phyloP scores from a whole-genome alignment of 2,329 filamentous ascomycete genomes.

The Stemphylium lycopersici region DNA sequence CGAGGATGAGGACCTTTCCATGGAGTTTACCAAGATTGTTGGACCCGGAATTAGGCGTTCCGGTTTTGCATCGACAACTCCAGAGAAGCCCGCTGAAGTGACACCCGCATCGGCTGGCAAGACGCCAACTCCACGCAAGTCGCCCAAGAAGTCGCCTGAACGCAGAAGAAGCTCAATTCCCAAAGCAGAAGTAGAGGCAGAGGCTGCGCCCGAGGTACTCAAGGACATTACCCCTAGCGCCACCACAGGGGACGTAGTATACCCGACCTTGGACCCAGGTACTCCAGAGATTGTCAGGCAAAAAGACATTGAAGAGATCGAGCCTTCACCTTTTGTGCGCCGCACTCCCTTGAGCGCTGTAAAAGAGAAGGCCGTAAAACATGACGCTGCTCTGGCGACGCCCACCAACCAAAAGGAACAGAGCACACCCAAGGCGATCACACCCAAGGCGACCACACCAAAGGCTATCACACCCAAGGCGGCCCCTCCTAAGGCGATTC shows the following conservation, averaged over 20 bases:
- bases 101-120: constrained; percentile 17
- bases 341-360: constrained; percentile 30
- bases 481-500: constrained; percentile 30
- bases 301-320: constrained; percentile 38
- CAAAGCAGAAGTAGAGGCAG: constrained; percentile 5
- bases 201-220: constrained; percentile 19
- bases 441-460: constrained; percentile 20
- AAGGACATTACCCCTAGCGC: constrained; percentile 27
- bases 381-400: constrained; percentile 24
- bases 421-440: constrained; percentile 24
- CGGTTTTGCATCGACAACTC: constrained; percentile 20
- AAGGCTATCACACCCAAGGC: constrained; percentile 19
- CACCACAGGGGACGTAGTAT: constrained; percentile 31
- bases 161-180: constrained; percentile 16
- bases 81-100: constrained; percentile 24
- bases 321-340: constrained; percentile 45
- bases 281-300: constrained; percentile 38
- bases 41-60: constrained; percentile 50
- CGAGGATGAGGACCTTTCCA: constrained; percentile 54
- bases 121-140: constrained; percentile 31
- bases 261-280: constrained; percentile 33
- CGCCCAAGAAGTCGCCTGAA: constrained; percentile 32
- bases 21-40: constrained; percentile 59
- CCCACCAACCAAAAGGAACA: constrained; percentile 26
- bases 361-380: constrained; percentile 21